Conservation (phyloP, 1,139 yeast species). For the Chernovozyma aurita region DNA sequence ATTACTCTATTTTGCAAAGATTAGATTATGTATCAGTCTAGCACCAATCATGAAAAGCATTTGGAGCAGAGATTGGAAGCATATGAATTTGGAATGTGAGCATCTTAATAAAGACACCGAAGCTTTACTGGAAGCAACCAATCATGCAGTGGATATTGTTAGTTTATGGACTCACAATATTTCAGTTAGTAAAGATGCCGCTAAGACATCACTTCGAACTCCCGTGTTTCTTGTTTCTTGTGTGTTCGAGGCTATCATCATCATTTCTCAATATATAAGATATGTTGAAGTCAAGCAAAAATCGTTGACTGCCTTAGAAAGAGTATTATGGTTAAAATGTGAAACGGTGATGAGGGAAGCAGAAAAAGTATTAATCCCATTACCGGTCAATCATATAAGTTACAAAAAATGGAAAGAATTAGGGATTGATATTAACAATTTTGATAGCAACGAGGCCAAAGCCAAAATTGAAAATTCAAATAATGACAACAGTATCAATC, state of each 20-base stretch:
- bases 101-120: conserved; percentile 45
- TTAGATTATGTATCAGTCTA: conserved; percentile 54
- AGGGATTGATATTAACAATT: not conserved
- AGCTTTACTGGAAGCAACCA: conserved; percentile 55
- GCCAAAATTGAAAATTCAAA: not conserved
- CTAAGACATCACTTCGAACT: conserved; percentile 61
- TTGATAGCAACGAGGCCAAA: conserved; percentile 1
- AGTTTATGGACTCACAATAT: conserved; percentile 69
- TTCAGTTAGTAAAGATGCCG: conserved; percentile 56
- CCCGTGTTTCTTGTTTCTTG: conserved; percentile 73
- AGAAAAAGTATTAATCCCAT: conserved; percentile 42
- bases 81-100: conserved; percentile 46
- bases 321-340: conserved; percentile 48
- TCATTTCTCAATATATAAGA: conserved; percentile 58
- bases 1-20: conserved; percentile 56
- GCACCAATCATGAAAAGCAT: conserved; percentile 55
- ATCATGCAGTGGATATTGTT: conserved; percentile 54
- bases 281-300: conserved; percentile 40
- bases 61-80: conserved; percentile 60
- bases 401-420: not conserved
- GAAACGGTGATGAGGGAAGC: conserved; percentile 50
- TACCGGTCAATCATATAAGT: not conserved
- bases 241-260: conserved; percentile 54
- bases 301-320: conserved; percentile 37
- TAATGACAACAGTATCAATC: not conserved